phyloP scores from a whole-genome alignment of 441 rosid species.

The Erodium texanum region DNA sequence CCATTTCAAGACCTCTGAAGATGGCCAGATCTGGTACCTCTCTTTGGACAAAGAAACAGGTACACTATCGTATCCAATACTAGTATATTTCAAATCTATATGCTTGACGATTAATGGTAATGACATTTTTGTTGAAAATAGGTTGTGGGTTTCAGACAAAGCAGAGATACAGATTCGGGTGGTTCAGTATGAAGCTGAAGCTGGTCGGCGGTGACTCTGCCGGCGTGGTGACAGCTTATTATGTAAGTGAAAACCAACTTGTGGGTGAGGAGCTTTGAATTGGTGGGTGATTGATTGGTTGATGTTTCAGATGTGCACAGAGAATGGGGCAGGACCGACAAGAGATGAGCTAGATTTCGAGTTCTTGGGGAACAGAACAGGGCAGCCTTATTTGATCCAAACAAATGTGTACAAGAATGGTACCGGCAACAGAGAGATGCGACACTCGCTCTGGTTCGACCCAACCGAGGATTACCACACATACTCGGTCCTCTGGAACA shows the following conservation, averaged over 20 bases:
- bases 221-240: conserved; percentile 78
- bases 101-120: too few species aligned
- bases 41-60: conserved; percentile 89
- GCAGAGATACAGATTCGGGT: conserved; percentile 66
- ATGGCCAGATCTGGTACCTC: conserved; percentile 95
- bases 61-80: conserved; percentile 12
- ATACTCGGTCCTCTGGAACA: conserved; percentile 52
- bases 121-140: conserved; percentile 9
- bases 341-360: conserved; percentile 56
- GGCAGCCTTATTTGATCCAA: conserved; percentile 55
- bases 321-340: conserved; percentile 39
- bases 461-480: conserved; percentile 39
- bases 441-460: conserved; percentile 54
- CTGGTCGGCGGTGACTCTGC: conserved; percentile 79
- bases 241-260: conserved; percentile 28
- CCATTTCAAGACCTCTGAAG: conserved; percentile 87
- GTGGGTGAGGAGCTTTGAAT: too few species aligned
- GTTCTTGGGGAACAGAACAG: conserved; percentile 60
- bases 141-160: conserved; percentile 82
- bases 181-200: conserved; percentile 74
- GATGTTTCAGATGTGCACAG: conserved; percentile 54
- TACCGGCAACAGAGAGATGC: conserved; percentile 44
- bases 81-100: too few species aligned
- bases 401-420: conserved; percentile 58
- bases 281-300: not conserved